Base-by-base conservation (phyloP, 2,329 filamentous ascomycete genomes). In the Hysterium pulicare region DNA sequence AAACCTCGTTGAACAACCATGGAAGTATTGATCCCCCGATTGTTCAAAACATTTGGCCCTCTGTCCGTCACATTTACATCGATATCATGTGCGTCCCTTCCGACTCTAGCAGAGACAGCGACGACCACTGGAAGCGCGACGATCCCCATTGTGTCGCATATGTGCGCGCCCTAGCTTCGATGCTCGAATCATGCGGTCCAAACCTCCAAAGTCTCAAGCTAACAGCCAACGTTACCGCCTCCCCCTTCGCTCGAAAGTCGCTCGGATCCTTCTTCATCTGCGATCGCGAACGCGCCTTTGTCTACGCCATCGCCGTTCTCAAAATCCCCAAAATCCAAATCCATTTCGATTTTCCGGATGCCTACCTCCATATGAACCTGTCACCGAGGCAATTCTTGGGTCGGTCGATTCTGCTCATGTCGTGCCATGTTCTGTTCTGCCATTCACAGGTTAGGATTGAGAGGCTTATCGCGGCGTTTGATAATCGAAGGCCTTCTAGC, bases 291-390 rank as follows among this genome's bases (percentile, higher is more conserved):
- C 24, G 38, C 15, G 33, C 48, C 5, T 61, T 60, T 38, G 43
- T 38, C 11, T 40, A 45, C 15, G 47, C 55, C 1, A 37, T 62
- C 3, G 38, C 51, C 2, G 40, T 42, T 5, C 36, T 61, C 5
- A 8, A 33, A 1, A 17, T 42, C 13, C 15, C 47, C 9, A 33
- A 41, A 4, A 39, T 61, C 5, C 40, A 47, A 7, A 38, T 63
- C 3, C 37, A 45, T n/a, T 63, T 63, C 33, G 50, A 54, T 15
- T 64, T 64, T 38, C 47, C 52, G 1, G 59, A 65, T 38, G 57
- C 53, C 34, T 59, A 54, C 26, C 62, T 57, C 44, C 46, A 55
- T 9, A 51, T 51, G 9, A 32, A 32, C 1, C 40, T 62, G 0
- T 38, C 41, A 7, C 49, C 48, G 24, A 32, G 26, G 1, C 43